Evolutionary conservation across 2,329 filamentous ascomycete genomes (phyloP).

Genomic region (Alternaria brassicicola): DNA sequence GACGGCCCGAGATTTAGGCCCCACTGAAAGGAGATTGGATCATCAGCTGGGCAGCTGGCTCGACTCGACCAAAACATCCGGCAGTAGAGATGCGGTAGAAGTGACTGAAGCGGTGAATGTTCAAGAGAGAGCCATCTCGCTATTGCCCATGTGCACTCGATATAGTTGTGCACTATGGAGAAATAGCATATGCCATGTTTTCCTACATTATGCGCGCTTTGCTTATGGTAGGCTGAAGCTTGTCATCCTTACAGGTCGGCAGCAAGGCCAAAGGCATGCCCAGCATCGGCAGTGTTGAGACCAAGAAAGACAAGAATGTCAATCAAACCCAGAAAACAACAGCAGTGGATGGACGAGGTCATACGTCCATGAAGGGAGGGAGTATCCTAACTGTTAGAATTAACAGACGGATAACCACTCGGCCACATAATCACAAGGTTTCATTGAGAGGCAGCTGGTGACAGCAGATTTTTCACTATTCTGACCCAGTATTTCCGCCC

Average conservation of each 20-base stretch:
- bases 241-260: background rate
- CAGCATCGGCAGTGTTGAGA: background rate
- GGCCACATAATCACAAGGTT: background rate
- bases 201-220: background rate
- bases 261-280: background rate
- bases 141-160: background rate
- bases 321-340: background rate
- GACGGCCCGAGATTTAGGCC: slow-evolving; percentile 12
- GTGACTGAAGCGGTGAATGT: background rate
- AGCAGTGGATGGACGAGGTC: background rate
- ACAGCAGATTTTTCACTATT: background rate
- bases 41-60: background rate
- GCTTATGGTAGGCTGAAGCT: background rate
- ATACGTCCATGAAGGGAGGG: background rate
- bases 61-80: background rate
- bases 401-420: no score
- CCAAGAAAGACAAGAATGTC: background rate
- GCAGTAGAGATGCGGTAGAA: background rate
- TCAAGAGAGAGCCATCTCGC: background rate
- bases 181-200: background rate
- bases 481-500: background rate
- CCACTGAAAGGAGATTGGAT: slow-evolving; percentile 14
- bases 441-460: background rate
- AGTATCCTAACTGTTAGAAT: background rate
- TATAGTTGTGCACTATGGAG: background rate